phyloP scores from a whole-genome alignment of 1,139 yeast species.

The Saccharomyces hybrid region DNA sequence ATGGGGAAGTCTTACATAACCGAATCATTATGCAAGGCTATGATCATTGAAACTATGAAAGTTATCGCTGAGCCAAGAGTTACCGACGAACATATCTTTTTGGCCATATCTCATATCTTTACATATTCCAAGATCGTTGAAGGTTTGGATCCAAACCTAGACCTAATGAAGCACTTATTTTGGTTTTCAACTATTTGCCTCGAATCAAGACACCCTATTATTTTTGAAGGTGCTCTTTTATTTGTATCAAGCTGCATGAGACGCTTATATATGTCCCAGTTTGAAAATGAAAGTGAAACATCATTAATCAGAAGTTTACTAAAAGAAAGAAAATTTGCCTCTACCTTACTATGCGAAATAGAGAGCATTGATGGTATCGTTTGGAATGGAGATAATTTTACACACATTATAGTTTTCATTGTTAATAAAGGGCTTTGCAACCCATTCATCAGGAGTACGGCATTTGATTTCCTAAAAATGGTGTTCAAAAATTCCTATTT shows the following conservation, averaged over 20 bases:
- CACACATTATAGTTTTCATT: conserved; percentile 46
- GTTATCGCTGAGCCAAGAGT: conserved; percentile 33
- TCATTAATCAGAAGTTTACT: conserved; percentile 14
- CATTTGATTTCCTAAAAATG: conserved; percentile 45
- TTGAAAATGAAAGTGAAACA: conserved; percentile 10
- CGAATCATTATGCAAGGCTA: conserved; percentile 44
- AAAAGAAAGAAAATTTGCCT: conserved; percentile 34
- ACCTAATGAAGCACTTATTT: conserved; percentile 49
- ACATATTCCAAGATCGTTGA: conserved; percentile 55
- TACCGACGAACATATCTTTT: conserved; percentile 29
- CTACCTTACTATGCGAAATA: conserved; percentile 36
- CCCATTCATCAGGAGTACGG: conserved; percentile 52
- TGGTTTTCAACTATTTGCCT: conserved; percentile 53
- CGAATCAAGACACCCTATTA: conserved; percentile 36
- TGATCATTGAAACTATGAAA: conserved; percentile 34
- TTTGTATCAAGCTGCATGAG: conserved; percentile 34
- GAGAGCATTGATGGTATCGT: conserved; percentile 41
- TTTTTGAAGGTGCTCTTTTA: conserved; percentile 52
- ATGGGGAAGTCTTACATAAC: conserved; percentile 57
- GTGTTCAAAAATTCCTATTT: conserved; percentile 43
- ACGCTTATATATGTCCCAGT: conserved; percentile 25
- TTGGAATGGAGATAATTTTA: conserved; percentile 45
- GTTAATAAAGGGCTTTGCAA: conserved; percentile 57
- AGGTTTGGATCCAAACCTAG: conserved; percentile 52
- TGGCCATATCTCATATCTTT: conserved; percentile 34